These are phyloP conservation scores for Vicia villosa DNA, from an alignment of 306 rosid genomes.

Conservation along the genomic window DNA sequence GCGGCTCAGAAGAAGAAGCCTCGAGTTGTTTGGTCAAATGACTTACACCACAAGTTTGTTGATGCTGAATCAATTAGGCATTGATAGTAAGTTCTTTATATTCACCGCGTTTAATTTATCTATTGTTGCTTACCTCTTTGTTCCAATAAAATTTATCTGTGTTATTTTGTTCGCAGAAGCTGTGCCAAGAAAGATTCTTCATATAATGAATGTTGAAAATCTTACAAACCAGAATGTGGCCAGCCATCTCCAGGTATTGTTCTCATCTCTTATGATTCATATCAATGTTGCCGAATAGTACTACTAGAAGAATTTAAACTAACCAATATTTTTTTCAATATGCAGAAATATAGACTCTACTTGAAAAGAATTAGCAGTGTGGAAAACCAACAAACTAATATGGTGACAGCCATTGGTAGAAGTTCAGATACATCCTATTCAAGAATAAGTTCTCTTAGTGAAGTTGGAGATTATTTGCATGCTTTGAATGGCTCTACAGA, in stretches of 20 bases:
- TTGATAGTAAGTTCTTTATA: constrained; percentile 64
- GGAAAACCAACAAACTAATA: constrained; percentile 80
- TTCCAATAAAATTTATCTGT: neutral
- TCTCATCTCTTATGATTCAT: constrained; percentile 13
- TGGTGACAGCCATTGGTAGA: constrained; percentile 36
- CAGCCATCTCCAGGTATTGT: constrained; percentile 89
- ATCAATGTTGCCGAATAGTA: neutral
- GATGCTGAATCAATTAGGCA: constrained; percentile 87
- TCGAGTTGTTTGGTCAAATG: constrained; percentile 92
- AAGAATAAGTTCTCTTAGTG: too few relatives aligned
- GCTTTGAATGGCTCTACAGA: too few relatives aligned
- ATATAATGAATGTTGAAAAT: constrained; percentile 87
- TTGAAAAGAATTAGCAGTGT: constrained; percentile 74
- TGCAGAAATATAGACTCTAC: constrained; percentile 93
- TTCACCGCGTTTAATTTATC: too few relatives aligned
- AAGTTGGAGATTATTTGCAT: too few relatives aligned
- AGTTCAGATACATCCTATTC: too few relatives aligned
- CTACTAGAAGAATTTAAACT: too few relatives aligned
- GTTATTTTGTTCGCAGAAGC: constrained; percentile 61
- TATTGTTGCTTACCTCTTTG: neutral
- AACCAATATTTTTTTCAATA: neutral
- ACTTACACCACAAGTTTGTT: constrained; percentile 87
- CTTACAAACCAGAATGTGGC: constrained; percentile 95
- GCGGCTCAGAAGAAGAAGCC: constrained; percentile 74
- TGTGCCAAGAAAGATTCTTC: constrained; percentile 86